Evolutionary conservation across 306 rosid species (phyloP).

Genomic region (Malus orientalis): DNA sequence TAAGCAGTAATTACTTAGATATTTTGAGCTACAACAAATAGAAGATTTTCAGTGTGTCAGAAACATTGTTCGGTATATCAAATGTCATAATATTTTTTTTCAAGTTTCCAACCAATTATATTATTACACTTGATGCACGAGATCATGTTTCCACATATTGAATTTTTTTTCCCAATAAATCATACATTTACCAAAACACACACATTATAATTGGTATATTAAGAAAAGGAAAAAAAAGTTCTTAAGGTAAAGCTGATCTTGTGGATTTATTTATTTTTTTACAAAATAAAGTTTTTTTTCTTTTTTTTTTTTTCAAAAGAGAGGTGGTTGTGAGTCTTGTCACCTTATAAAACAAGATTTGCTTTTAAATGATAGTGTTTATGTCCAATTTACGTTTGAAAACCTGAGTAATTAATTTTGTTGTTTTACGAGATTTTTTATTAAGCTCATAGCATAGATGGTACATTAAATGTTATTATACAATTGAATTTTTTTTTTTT

Average conservation of each 20-base stretch:
- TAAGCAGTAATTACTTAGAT: background rate
- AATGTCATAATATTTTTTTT: too few species aligned
- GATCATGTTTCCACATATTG: fast-evolving
- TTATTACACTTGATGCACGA: too few species aligned
- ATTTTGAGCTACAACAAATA: background rate
- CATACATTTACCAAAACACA: background rate
- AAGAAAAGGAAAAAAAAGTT: background rate
- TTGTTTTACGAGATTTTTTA: too few species aligned
- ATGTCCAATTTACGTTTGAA: background rate
- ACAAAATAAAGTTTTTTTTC: background rate
- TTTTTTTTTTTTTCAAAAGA: too few species aligned
- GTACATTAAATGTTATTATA: too few species aligned
- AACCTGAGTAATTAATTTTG: too few species aligned
- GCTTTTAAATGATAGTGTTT: background rate
- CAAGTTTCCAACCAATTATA: too few species aligned
- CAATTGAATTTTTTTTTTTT: too few species aligned
- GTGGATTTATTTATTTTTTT: background rate
- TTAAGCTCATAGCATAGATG: fast-evolving
- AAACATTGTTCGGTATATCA: fast-evolving
- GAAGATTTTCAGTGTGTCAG: background rate
- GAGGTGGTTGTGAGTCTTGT: background rate
- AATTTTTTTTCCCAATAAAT: background rate
- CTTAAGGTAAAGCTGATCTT: background rate
- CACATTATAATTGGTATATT: background rate
- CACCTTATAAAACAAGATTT: too few species aligned